Conservation (phyloP, 2,329 filamentous ascomycete genomes). For the Pleurostoma richardsiae region DNA sequence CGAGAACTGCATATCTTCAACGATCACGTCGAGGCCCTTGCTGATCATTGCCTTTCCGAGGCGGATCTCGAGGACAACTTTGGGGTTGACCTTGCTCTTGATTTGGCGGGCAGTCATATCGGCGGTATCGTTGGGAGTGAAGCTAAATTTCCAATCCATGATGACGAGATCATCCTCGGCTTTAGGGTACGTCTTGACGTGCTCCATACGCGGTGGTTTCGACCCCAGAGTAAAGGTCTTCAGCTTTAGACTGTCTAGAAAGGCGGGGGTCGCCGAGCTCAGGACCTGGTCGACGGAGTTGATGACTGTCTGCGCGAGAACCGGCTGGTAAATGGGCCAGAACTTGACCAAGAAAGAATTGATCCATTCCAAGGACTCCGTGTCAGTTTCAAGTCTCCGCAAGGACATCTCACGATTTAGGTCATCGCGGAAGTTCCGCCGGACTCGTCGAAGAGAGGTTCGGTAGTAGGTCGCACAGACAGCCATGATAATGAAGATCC, state of each 20-base stretch:
- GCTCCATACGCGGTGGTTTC: slow-evolving; percentile 92
- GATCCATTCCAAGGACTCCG: slow-evolving; percentile 95
- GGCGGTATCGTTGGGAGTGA: slow-evolving; percentile 88
- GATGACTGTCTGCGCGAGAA: slow-evolving; percentile 87
- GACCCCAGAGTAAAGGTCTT: slow-evolving; percentile 91
- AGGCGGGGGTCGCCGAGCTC: slow-evolving; percentile 84
- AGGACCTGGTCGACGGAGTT: slow-evolving; percentile 94
- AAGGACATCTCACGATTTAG: slow-evolving; percentile 79
- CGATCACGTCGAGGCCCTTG: slow-evolving; percentile 94
- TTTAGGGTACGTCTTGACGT: slow-evolving; percentile 97
- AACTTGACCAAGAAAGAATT: slow-evolving; percentile 98
- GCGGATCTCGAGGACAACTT: slow-evolving; percentile 90
- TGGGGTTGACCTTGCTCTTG: slow-evolving; percentile 95
- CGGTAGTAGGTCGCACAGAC: slow-evolving; percentile 92
- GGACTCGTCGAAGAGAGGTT: slow-evolving; percentile 87
- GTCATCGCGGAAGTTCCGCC: slow-evolving; percentile 94
- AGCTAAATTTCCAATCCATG: slow-evolving; percentile 99
- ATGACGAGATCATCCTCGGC: slow-evolving; percentile 91
- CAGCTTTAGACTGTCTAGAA: slow-evolving; percentile 88
- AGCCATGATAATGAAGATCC: slow-evolving; percentile 92
- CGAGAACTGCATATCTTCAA: slow-evolving; percentile 95
- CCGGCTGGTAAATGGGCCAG: slow-evolving; percentile 97
- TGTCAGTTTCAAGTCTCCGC: slow-evolving; percentile 81
- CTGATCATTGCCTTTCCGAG: slow-evolving; percentile 95
- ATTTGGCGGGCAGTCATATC: slow-evolving; percentile 88